Conservation (phyloP, 176 grass and related monocot genomes). For the Pontederia paniculata region DNA sequence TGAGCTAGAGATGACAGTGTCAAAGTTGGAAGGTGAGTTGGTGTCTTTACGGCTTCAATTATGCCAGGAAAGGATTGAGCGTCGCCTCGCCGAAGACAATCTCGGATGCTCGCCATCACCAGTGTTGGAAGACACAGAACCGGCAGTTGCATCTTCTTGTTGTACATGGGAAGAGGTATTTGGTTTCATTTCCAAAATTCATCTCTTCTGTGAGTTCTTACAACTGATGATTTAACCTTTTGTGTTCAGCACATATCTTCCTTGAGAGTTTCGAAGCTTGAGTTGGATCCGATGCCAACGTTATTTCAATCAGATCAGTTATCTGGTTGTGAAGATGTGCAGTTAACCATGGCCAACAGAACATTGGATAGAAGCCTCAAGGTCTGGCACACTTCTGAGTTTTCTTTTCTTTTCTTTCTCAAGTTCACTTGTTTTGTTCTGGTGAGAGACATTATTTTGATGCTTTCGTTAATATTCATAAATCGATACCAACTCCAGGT, state of each 20-base stretch:
- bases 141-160: conserved; percentile 38
- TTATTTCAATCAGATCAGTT: conserved; percentile 32
- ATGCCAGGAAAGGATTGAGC: conserved; percentile 74
- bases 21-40: conserved; percentile 67
- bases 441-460: no score
- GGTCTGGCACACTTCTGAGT: conserved; percentile 37
- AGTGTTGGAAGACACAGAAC: conserved; percentile 11
- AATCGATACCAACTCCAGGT: conserved; percentile 23
- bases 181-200: neutral
- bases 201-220: conserved; percentile 12
- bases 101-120: conserved; percentile 31
- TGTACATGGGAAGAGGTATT: conserved; percentile 70
- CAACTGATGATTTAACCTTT: conserved; percentile 19
- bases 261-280: conserved; percentile 65
- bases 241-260: conserved; percentile 66
- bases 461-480: no score
- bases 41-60: conserved; percentile 63
- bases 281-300: conserved; percentile 47
- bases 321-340: conserved; percentile 30
- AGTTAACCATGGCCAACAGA: conserved; percentile 31
- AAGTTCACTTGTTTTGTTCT: neutral
- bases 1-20: conserved; percentile 57
- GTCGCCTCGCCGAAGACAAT: conserved; percentile 66
- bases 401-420: conserved; percentile 3
- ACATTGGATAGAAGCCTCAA: conserved; percentile 40